These are phyloP conservation scores for Salvia splendens DNA, from an alignment of 257 asterid genomes.

Conservation along the genomic window DNA sequence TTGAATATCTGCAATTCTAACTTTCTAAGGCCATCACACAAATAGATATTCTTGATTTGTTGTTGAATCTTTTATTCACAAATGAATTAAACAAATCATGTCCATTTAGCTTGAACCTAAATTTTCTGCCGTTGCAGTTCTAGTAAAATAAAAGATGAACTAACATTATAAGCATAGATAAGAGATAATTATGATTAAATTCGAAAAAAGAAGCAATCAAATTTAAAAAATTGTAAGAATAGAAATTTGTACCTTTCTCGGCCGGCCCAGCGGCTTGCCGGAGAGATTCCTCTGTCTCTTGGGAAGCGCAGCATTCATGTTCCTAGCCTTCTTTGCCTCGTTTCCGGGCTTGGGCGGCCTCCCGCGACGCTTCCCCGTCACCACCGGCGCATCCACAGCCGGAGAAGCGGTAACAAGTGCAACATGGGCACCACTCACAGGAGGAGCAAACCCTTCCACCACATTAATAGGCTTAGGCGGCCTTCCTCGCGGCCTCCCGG, in stretches of 20 bases:
- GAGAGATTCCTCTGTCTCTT: slow-evolving; percentile 48
- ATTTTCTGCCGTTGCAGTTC: background rate
- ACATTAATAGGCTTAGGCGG: slow-evolving; percentile 49
- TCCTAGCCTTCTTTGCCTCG: slow-evolving; percentile 38
- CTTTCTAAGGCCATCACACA: background rate
- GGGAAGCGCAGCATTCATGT: slow-evolving; percentile 24
- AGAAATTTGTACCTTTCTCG: slow-evolving; percentile 61
- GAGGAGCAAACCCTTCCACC: slow-evolving; percentile 31
- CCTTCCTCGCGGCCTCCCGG: slow-evolving; percentile 72
- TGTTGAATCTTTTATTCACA: background rate
- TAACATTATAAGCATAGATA: slow-evolving; percentile 1
- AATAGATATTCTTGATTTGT: background rate
- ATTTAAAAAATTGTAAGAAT: background rate
- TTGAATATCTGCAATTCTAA: background rate
- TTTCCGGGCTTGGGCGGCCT: slow-evolving; percentile 56
- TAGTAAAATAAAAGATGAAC: background rate
- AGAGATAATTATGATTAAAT: background rate
- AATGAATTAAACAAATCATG: background rate
- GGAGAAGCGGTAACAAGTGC: slow-evolving; percentile 24
- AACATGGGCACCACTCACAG: slow-evolving; percentile 17
- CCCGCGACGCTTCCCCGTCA: slow-evolving; percentile 62
- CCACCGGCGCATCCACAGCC: slow-evolving; percentile 30
- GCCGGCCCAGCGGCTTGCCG: slow-evolving; percentile 81
- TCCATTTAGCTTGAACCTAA: background rate
- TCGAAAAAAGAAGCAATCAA: background rate